phyloP scores from a whole-genome alignment of 257 asterid genomes.

The Schizonepeta tenuifolia region DNA sequence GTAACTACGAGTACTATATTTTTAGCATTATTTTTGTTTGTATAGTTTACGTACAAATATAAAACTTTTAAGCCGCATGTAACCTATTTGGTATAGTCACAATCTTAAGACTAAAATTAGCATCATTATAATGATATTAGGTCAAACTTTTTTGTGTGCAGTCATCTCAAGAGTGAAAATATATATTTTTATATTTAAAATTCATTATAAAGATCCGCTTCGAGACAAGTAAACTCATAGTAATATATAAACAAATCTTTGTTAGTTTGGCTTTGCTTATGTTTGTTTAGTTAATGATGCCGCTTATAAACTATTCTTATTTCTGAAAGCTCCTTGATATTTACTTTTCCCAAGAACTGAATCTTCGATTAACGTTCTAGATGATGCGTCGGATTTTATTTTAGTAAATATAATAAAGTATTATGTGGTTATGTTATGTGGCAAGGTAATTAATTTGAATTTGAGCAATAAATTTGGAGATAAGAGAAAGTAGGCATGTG shows the following conservation, averaged over 20 bases:
- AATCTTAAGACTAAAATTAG: not conserved
- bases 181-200: not conserved
- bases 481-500: slow-evolving; percentile 29
- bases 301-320: not conserved
- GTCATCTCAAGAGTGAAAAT: not conserved
- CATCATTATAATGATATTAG: not conserved
- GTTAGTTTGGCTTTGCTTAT: not conserved
- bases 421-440: not conserved
- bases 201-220: slow-evolving; percentile 3
- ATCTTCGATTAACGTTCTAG: slow-evolving; percentile 25
- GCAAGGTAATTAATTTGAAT: slow-evolving; percentile 1
- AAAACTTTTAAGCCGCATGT: not conserved
- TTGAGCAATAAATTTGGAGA: not conserved
- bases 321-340: not conserved
- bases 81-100: not conserved
- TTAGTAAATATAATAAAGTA: not conserved
- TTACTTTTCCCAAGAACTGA: not conserved
- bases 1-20: not conserved
- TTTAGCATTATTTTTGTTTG: not conserved
- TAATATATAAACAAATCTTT: not conserved
- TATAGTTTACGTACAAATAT: not conserved
- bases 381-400: not conserved
- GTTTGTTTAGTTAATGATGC: not conserved
- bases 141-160: not conserved
- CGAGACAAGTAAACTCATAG: not conserved